Percentiles rank a stretch among this genome's conserved stretches.
These are phyloP conservation scores for Evernia prunastri DNA, from an alignment of 495 filamentous ascomycete genomes.

Conservation along the genomic window DNA sequence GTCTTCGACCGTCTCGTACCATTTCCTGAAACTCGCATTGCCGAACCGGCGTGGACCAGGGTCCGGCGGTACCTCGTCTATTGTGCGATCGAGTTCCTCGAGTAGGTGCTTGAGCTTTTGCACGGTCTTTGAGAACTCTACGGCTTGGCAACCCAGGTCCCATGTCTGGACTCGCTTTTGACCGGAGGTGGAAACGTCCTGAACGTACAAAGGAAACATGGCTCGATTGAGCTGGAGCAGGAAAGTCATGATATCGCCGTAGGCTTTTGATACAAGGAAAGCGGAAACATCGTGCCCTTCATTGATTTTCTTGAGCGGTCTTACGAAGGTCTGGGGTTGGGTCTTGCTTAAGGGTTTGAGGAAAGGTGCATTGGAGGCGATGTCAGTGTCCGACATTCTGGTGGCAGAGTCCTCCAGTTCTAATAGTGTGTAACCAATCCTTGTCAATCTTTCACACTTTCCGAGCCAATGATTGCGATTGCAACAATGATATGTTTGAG, in stretches of 20 bases:
- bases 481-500: not conserved
- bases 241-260: slow-evolving; percentile 79
- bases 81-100: slow-evolving; percentile 52
- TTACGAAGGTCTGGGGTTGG: slow-evolving; percentile 40
- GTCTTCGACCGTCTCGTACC: slow-evolving; percentile 62
- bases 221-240: slow-evolving; percentile 82
- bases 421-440: not conserved
- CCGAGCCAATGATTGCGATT: not conserved
- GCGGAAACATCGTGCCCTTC: slow-evolving; percentile 67
- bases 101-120: slow-evolving; percentile 57
- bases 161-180: slow-evolving; percentile 45
- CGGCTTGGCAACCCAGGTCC: slow-evolving; percentile 42
- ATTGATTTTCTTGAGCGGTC: slow-evolving; percentile 72
- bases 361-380: slow-evolving; percentile 7
- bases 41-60: slow-evolving; percentile 83
- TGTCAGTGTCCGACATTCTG: not conserved
- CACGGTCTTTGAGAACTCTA: slow-evolving; percentile 55
- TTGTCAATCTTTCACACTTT: not conserved
- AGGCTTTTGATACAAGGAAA: slow-evolving; percentile 74
- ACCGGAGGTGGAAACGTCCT: slow-evolving; percentile 17
- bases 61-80: slow-evolving; percentile 76
- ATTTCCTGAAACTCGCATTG: slow-evolving; percentile 80
- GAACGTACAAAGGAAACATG: slow-evolving; percentile 62
- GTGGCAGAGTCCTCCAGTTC: not conserved
- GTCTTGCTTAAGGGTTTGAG: slow-evolving; percentile 24